phyloP scores from a whole-genome alignment of 176 grass and related monocot genomes.

The Alopecurus myosuroides region DNA sequence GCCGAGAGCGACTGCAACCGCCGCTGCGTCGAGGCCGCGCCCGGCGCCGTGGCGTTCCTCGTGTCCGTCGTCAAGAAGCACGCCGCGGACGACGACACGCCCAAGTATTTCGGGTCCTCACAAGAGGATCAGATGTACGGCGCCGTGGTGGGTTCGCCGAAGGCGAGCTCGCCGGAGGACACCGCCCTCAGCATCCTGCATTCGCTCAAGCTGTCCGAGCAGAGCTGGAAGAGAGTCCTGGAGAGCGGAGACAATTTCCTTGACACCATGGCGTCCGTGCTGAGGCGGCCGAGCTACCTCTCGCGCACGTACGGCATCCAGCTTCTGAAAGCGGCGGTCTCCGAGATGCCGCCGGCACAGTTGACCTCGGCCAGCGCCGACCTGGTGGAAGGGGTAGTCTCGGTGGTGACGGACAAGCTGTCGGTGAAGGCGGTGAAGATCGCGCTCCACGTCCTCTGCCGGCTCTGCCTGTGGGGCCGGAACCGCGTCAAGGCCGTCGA shows the following conservation, averaged over 20 bases:
- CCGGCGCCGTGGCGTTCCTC: slow-evolving; percentile 45
- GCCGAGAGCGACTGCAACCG: slow-evolving; percentile 67
- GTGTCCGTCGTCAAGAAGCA: slow-evolving; percentile 37
- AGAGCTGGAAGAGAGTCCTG: slow-evolving; percentile 27
- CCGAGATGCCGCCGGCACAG: slow-evolving; percentile 22
- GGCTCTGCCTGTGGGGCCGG: slow-evolving; percentile 39
- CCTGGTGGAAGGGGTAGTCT: slow-evolving; percentile 44
- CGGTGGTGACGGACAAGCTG: slow-evolving; percentile 24
- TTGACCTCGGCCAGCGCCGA: slow-evolving; percentile 27
- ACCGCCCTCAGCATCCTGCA: slow-evolving; percentile 49
- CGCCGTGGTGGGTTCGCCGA: neutral
- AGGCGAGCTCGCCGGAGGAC: slow-evolving; percentile 31
- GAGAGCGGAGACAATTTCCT: slow-evolving; percentile 28
- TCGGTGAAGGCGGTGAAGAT: slow-evolving; percentile 49
- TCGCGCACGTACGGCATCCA: slow-evolving; percentile 43
- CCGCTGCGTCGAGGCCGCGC: slow-evolving; percentile 36
- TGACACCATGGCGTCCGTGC: slow-evolving; percentile 34
- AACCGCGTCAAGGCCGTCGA: slow-evolving; percentile 36
- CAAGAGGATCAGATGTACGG: neutral
- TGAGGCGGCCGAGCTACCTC: slow-evolving; percentile 45
- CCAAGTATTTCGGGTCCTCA: neutral
- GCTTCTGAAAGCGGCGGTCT: slow-evolving; percentile 46
- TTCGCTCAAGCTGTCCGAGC: slow-evolving; percentile 56
- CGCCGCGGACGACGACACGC: neutral
- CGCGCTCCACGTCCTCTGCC: slow-evolving; percentile 54